These are phyloP conservation scores for Lactarius sanguifluus DNA, from an alignment of 768 basidiomycete species.

Conservation along the genomic window DNA sequence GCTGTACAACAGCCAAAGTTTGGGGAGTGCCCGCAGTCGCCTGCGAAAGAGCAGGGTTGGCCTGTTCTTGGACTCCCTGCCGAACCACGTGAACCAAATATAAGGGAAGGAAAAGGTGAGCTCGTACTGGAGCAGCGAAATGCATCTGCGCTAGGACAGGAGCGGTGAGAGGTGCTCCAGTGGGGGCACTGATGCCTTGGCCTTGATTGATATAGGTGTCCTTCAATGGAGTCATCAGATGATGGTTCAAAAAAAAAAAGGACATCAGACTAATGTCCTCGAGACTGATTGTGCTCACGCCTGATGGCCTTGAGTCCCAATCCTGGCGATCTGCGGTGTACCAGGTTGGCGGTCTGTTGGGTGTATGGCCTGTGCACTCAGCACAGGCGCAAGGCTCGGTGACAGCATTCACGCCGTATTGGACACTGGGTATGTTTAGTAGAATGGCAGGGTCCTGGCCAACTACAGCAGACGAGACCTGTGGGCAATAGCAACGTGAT, in stretches of 20 bases:
- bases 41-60: not conserved
- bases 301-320: not conserved
- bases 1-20: not conserved
- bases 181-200: not conserved
- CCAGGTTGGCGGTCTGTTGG: not conserved
- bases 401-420: not conserved
- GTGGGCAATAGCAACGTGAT: not conserved
- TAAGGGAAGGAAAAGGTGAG: not conserved
- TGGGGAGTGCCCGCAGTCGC: not conserved
- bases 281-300: not conserved
- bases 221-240: not conserved
- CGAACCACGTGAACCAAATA: not conserved
- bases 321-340: not conserved
- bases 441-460: not conserved
- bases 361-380: not conserved
- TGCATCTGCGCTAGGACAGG: not conserved
- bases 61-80: not conserved
- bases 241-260: not conserved
- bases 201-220: not conserved
- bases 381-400: not conserved
- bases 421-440: not conserved
- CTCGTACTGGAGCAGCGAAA: not conserved
- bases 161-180: not conserved
- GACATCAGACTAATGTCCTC: not conserved
- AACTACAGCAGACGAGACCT: not conserved